Evolutionary conservation across 805 yeast species (phyloP), one percentile per base, ranked within the genome.

Genomic region (Sungouiozyma ichnusensis): DNA sequence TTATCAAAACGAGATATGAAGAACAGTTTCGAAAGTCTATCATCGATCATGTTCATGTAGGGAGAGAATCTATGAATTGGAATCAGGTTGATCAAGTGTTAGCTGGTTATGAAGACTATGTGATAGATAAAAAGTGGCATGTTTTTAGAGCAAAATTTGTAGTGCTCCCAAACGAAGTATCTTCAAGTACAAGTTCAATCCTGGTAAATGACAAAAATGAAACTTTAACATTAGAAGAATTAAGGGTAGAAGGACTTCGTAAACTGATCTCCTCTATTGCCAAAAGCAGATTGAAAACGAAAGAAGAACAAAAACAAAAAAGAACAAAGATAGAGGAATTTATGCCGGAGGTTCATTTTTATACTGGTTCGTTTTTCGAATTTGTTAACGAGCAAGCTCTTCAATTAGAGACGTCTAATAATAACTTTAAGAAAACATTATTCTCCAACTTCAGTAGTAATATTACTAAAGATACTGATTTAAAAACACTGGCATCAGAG

Each of bases 171-270:
- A 66, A 85, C 0, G 82, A 75, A n/a, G 68, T 80, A 16, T 81
- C 87, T 0, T 71, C 76, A 71, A 44, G 63, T 48, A 63, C 67
- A 2, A 51, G 57, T 48, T 55, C 67, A 33, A 48, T 63, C 14
- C 53, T 69, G 49, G 58, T 68, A 31, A 65, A 62, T 55, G 71
- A 68, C 24, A 62, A 67, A 32, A 74, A 72, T 47, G 95, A 85
- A 50, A 70, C 72, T 19, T 65, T 88, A 39, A 74, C 77, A 0
- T 78, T 81, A 2, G 98, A 90, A 56, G 97, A 90, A 60, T 74
- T 83, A n/a, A 66, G 95, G 43, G 72, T 90, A n/a, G 97, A 90
- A 58, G 98, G 97, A 0, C 65, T 90, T 16, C 67, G 90, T 36
- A 76, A 78, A 37, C 63, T 85, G 46, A 80, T 81, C 44, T 68